These are phyloP conservation scores for Triadica sebifera DNA, from an alignment of 345 rosid species.

Conservation along the genomic window DNA sequence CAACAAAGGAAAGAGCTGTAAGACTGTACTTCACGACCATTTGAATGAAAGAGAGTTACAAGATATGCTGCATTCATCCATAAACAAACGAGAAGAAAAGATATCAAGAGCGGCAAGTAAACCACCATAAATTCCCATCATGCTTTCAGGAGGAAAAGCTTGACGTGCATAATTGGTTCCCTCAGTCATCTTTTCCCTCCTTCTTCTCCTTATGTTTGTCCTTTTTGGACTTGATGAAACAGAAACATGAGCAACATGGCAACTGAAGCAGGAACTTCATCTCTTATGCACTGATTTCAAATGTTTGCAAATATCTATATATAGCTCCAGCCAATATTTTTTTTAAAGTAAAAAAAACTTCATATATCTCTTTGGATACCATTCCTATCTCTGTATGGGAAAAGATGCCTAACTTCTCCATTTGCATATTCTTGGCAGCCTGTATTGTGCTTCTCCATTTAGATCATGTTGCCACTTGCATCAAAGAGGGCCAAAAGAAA, in stretches of 20 bases:
- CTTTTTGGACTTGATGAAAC: constrained; percentile 45
- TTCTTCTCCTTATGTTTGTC: constrained; percentile 39
- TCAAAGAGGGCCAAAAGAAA: not conserved
- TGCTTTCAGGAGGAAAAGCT: not conserved
- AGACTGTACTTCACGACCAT: constrained; percentile 9
- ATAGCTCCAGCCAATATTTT: constrained; percentile 12
- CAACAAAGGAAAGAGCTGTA: constrained; percentile 7
- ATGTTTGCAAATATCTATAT: constrained; percentile 21
- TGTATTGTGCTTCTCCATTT: constrained; percentile 10
- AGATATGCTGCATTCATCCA: constrained; percentile 14
- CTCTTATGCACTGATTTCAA: constrained; percentile 21
- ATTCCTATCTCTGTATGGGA: constrained; percentile 27
- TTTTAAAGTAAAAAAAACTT: too few species aligned
- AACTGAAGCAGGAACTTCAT: constrained; percentile 48
- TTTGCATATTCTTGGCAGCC: constrained; percentile 15
- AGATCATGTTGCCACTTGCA: constrained; percentile 1
- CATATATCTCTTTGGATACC: constrained; percentile 23
- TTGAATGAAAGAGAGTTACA: constrained; percentile 21
- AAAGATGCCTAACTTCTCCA: constrained; percentile 37
- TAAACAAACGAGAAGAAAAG: constrained; percentile 13
- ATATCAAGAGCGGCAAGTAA: constrained; percentile 4
- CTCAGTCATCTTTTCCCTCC: constrained; percentile 24
- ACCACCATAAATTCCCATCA: not conserved
- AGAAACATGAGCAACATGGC: constrained; percentile 51
- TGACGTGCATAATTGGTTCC: not conserved